Percentiles rank a stretch among this genome's conserved stretches.
phyloP scores from a whole-genome alignment of 73 alveolate genomes.

The Tetrahymena thermophila region DNA sequence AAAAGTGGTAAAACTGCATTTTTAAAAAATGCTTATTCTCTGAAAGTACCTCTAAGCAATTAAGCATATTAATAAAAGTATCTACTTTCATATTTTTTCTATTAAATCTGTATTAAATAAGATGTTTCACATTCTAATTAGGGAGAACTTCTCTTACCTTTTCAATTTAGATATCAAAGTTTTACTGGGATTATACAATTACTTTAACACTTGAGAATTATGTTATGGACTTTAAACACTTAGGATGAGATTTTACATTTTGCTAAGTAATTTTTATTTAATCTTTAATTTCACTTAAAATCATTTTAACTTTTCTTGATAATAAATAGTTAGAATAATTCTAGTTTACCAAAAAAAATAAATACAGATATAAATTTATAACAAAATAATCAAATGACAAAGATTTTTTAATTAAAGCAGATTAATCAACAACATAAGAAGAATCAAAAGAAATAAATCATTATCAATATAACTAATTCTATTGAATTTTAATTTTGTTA shows the following conservation, averaged over 20 bases:
- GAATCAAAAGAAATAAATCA: not conserved
- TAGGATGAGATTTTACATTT: not conserved
- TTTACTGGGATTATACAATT: not conserved
- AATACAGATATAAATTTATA: not conserved
- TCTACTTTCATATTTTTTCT: not conserved
- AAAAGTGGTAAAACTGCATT: not conserved
- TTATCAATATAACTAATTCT: not conserved
- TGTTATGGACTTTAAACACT: not conserved
- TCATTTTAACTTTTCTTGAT: not conserved
- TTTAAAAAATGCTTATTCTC: not conserved
- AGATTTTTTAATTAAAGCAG: not conserved
- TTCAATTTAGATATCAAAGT: not conserved
- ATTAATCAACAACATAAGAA: not conserved
- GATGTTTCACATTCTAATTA: not conserved
- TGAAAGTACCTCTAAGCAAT: not conserved
- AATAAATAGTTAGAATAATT: too few species aligned
- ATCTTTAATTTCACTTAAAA: not conserved
- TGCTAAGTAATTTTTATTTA: not conserved
- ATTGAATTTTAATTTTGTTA: too few species aligned
- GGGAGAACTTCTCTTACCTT: not conserved
- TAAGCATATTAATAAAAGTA: not conserved
- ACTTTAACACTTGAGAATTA: not conserved
- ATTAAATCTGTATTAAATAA: not conserved
- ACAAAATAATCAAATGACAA: too few species aligned
- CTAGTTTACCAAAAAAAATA: not conserved